Conservation (phyloP, 768 basidiomycete genomes). For the Erythrobasidium yunnanense region DNA sequence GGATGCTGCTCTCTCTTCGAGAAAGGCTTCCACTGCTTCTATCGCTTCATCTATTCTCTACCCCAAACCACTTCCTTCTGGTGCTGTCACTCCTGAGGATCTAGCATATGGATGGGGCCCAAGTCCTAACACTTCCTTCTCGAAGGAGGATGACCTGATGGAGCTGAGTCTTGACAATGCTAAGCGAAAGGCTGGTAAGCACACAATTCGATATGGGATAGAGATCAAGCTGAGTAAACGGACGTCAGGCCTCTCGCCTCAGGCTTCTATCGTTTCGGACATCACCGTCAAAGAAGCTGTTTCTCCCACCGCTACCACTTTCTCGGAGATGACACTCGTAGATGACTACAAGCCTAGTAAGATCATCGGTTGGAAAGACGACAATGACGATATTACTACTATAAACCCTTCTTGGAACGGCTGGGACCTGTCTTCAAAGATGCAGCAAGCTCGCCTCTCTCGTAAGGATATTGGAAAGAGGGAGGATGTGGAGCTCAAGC, state of each 20-base stretch:
- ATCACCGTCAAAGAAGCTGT: neutral
- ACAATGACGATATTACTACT: neutral
- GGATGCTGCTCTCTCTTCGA: neutral
- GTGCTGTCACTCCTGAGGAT: neutral
- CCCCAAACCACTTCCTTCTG: neutral
- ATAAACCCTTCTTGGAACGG: neutral
- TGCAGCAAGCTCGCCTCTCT: no score
- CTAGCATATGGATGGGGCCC: neutral
- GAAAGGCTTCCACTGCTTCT: neutral
- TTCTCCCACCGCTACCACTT: neutral
- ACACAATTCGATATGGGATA: no score
- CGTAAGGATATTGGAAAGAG: no score
- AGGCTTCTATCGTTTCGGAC: neutral
- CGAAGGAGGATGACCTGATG: neutral
- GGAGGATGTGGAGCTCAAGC: no score
- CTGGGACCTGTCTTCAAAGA: neutral
- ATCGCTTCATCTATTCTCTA: neutral
- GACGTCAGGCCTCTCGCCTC: neutral
- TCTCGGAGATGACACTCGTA: neutral
- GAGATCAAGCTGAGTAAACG: no score
- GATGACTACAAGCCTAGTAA: neutral
- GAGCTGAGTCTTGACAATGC: no score
- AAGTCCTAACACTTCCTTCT: neutral
- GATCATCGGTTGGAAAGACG: neutral
- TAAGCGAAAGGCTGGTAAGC: neutral